Evolutionary conservation across 2,329 filamentous ascomycete species (phyloP).

Genomic region (Pleoardoris graminearum): DNA sequence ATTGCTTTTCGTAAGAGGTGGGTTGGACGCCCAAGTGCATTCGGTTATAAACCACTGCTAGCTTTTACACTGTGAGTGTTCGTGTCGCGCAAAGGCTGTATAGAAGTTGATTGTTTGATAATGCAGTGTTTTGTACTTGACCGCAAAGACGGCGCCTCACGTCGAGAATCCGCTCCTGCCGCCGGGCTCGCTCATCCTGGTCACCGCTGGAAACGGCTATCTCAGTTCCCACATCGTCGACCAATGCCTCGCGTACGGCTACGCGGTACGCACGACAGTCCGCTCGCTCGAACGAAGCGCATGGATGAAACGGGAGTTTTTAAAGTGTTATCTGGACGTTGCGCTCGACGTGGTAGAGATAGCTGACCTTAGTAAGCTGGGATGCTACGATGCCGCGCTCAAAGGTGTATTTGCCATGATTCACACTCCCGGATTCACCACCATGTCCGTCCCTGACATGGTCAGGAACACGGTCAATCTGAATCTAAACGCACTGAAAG

Average conservation of each 20-base stretch:
- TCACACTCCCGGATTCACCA: constrained; percentile 47
- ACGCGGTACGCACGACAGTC: constrained; percentile 52
- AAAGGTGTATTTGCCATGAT: constrained; percentile 46
- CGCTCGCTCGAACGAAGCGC: constrained; percentile 39
- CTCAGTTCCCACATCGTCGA: constrained; percentile 50
- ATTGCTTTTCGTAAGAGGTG: no score
- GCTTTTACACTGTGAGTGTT: no score
- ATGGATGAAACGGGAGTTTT: constrained; percentile 30
- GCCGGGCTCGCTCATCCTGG: constrained; percentile 26
- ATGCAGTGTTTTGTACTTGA: not conserved
- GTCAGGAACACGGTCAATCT: constrained; percentile 45
- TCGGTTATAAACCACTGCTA: no score
- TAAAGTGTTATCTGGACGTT: constrained; percentile 16
- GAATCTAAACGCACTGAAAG: constrained; percentile 41
- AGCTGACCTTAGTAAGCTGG: constrained; percentile 42
- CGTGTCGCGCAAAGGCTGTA: not conserved
- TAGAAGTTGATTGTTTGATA: not conserved
- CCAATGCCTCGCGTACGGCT: constrained; percentile 49
- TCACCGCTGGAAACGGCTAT: constrained; percentile 54
- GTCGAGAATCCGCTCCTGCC: constrained; percentile 4
- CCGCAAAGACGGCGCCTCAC: not conserved
- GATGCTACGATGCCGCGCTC: constrained; percentile 46
- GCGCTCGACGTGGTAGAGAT: constrained; percentile 48
- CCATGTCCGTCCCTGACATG: constrained; percentile 44
- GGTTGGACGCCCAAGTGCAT: no score